These are phyloP conservation scores for Penicillium psychrosexuale DNA, from an alignment of 2,329 filamentous ascomycete genomes.

Conservation along the genomic window DNA sequence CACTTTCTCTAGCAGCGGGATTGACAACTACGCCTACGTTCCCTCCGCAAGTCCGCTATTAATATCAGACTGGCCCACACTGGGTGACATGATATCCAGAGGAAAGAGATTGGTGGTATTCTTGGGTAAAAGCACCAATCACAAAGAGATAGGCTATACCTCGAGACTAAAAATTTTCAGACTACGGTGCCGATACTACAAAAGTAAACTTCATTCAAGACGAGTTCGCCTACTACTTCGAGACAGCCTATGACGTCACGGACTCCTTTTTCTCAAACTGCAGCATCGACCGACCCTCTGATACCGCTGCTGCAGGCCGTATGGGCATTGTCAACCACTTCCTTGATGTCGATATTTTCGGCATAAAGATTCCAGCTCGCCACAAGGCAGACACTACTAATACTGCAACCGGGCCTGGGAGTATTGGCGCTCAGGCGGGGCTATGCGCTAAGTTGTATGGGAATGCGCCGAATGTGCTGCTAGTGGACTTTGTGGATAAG, in stretches of 20 bases:
- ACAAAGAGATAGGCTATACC: background rate
- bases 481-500: slow-evolving; percentile 48
- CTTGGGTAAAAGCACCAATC: slow-evolving; percentile 28
- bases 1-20: slow-evolving; percentile 32
- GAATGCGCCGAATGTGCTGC: slow-evolving; percentile 42
- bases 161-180: slow-evolving; percentile 20
- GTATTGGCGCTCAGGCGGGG: slow-evolving; percentile 44
- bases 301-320: slow-evolving; percentile 36
- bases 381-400: slow-evolving; percentile 42
- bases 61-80: slow-evolving; percentile 43
- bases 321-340: slow-evolving; percentile 53
- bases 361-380: slow-evolving; percentile 45
- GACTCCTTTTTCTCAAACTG: slow-evolving; percentile 43
- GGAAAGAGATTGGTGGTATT: slow-evolving; percentile 47
- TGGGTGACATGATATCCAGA: slow-evolving; percentile 40
- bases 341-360: slow-evolving; percentile 43
- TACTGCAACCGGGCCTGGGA: slow-evolving; percentile 40
- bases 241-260: slow-evolving; percentile 45
- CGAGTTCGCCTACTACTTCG: slow-evolving; percentile 47
- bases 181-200: slow-evolving; percentile 41
- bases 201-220: slow-evolving; percentile 44
- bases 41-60: slow-evolving; percentile 35
- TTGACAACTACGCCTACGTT: slow-evolving; percentile 37
- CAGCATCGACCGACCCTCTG: slow-evolving; percentile 44
- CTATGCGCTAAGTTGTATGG: slow-evolving; percentile 40